Evolutionary conservation across 305 asterid species (phyloP).

Genomic region (Fraxinus baroniana): DNA sequence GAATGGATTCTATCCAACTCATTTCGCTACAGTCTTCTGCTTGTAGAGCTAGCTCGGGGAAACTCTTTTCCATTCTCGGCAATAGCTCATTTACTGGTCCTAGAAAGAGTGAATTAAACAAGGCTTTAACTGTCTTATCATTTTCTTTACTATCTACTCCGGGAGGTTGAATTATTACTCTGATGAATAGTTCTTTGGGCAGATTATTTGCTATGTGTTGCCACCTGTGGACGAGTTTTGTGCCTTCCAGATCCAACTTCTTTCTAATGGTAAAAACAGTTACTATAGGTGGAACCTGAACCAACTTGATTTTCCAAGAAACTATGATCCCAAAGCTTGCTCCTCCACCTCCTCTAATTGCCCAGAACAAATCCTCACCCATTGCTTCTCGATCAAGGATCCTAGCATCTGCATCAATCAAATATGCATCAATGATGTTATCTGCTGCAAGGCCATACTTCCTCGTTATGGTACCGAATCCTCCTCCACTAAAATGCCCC

Average conservation of each 20-base stretch:
- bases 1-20: constrained; percentile 21
- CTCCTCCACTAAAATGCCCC: background rate
- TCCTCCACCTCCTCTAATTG: background rate
- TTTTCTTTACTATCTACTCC: background rate
- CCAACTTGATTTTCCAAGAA: background rate
- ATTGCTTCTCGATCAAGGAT: background rate
- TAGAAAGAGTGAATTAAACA: background rate
- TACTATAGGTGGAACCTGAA: background rate
- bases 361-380: background rate
- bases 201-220: background rate
- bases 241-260: background rate
- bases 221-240: background rate
- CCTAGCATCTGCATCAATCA: background rate
- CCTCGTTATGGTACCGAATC: background rate
- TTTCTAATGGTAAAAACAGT: background rate
- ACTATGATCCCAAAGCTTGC: background rate
- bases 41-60: background rate
- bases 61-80: background rate
- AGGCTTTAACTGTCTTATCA: background rate
- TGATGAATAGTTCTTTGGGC: background rate
- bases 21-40: constrained; percentile 10
- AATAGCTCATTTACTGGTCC: background rate
- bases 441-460: background rate
- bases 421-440: background rate
- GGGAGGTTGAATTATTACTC: background rate